phyloP scores from a whole-genome alignment of 2,329 filamentous ascomycete species.

The Botrytis paeoniae region DNA sequence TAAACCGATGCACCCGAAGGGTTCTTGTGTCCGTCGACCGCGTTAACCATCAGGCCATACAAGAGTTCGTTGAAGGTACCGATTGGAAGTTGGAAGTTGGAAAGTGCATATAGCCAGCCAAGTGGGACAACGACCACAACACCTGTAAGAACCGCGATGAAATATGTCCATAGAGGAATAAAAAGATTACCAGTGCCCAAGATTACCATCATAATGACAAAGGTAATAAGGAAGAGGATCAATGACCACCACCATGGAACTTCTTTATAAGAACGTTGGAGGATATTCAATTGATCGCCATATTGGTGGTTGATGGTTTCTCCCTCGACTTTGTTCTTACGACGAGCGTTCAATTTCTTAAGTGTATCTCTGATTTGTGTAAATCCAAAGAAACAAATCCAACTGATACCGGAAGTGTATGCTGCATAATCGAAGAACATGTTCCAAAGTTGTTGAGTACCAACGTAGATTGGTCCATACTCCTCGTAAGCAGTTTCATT shows the following conservation, averaged over 20 bases:
- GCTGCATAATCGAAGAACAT: constrained; percentile 61
- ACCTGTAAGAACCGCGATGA: constrained; percentile 54
- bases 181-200: constrained; percentile 52
- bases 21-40: constrained; percentile 50
- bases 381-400: constrained; percentile 56
- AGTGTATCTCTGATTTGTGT: constrained; percentile 47
- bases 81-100: constrained; percentile 52
- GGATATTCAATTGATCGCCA: constrained; percentile 55
- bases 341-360: constrained; percentile 43
- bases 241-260: constrained; percentile 59
- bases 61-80: constrained; percentile 59
- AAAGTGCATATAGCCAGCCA: constrained; percentile 58
- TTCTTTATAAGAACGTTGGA: constrained; percentile 56
- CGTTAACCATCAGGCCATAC: constrained; percentile 58
- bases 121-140: constrained; percentile 55
- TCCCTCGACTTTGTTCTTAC: constrained; percentile 36
- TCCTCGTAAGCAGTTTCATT: constrained; percentile 45
- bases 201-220: constrained; percentile 50
- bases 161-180: constrained; percentile 58
- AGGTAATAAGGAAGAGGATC: constrained; percentile 48
- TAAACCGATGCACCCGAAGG: constrained; percentile 57
- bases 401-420: constrained; percentile 55
- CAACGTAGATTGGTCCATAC: constrained; percentile 55
- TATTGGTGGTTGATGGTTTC: constrained; percentile 52
- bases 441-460: constrained; percentile 55